Percentiles rank a stretch among this genome's conserved stretches.
Evolutionary conservation across 306 rosid genomes (phyloP).

Genomic region (Crotalaria pallida): DNA sequence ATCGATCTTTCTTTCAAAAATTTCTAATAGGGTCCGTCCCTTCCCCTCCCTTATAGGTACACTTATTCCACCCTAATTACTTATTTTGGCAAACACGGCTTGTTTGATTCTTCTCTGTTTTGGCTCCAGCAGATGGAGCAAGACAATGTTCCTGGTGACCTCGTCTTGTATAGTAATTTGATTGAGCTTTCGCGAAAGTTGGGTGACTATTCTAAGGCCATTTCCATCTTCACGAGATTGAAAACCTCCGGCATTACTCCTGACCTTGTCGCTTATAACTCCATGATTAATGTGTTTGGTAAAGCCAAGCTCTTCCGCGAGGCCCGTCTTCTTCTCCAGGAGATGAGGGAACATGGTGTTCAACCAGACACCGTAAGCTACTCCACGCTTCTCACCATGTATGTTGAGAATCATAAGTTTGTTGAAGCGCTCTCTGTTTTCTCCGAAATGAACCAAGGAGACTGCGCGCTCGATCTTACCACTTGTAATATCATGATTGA

Average conservation of each 20-base stretch:
- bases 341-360: slow-evolving; percentile 62
- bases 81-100: slow-evolving; percentile 64
- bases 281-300: slow-evolving; percentile 86
- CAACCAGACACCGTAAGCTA: slow-evolving; percentile 72
- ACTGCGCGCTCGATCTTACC: slow-evolving; percentile 60
- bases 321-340: slow-evolving; percentile 64
- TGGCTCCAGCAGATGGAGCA: slow-evolving; percentile 95
- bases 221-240: slow-evolving; percentile 61
- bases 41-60: slow-evolving; percentile 41
- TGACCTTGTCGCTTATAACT: slow-evolving; percentile 71
- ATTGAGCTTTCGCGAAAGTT: slow-evolving; percentile 83
- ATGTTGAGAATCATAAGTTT: slow-evolving; percentile 71
- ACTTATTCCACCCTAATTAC: slow-evolving; percentile 90
- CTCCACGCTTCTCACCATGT: slow-evolving; percentile 61
- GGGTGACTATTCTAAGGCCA: slow-evolving; percentile 79
- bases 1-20: no score
- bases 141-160: slow-evolving; percentile 76
- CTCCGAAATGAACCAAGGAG: slow-evolving; percentile 70
- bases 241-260: slow-evolving; percentile 58
- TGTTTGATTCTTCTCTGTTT: slow-evolving; percentile 80
- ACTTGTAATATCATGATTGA: slow-evolving; percentile 91
- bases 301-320: slow-evolving; percentile 85
- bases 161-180: slow-evolving; percentile 76
- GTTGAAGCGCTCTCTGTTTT: slow-evolving; percentile 77
- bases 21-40: no score